Evolutionary conservation across 495 filamentous ascomycete genomes (phyloP), one percentile per base, ranked within the genome.

Genomic region (Penicillium chermesinum): DNA sequence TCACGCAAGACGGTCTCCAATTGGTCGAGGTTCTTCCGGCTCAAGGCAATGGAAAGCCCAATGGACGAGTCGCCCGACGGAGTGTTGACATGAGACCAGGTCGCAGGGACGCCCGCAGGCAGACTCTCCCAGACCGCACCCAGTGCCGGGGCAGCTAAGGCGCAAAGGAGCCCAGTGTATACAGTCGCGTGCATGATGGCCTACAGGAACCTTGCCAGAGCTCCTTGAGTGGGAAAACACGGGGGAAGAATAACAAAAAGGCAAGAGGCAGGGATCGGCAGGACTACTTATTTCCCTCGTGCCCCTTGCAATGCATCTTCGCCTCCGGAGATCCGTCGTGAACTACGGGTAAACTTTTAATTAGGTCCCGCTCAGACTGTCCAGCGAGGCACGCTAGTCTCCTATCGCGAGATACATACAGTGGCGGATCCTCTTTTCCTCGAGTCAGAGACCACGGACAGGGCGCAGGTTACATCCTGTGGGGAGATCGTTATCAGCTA

Each of bases 1-100:
- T 76, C 68, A 17, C 72, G 59, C 46, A 83, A 61, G 35, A 70
- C 74, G 27, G 70, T 66, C 63, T 81, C 75, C 7, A 84, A 59
- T 43, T 78, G 73, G n/a, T 69, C 73, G 8, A 77, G 50, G 38
- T 74, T 79, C 50, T 78, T 66, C 54, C 73, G 70, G 13, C 48
- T 53, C 25, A 77, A 58, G 27, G 64, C 71, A 50, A 78, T 64
- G 14, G 64, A 62, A 30, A 79, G 54, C 0, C 48, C 16, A 34
- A 59, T 59, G 10, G 48, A 49, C 3, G 48, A 46, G 46, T 50
- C 36, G 0, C 35, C 27, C 12, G 52, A 27, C 15, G 56, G 56
- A 18, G 36, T 41, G 7, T 41, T 35, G 8, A 49, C 36, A 38
- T 49, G 48, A 3, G 46, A 50, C 56, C 56, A 59, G 15, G 27